Percentiles rank a stretch among this genome's conserved stretches.
phyloP scores from a whole-genome alignment of 2,329 filamentous ascomycete species.

The Diaporthe sp. region DNA sequence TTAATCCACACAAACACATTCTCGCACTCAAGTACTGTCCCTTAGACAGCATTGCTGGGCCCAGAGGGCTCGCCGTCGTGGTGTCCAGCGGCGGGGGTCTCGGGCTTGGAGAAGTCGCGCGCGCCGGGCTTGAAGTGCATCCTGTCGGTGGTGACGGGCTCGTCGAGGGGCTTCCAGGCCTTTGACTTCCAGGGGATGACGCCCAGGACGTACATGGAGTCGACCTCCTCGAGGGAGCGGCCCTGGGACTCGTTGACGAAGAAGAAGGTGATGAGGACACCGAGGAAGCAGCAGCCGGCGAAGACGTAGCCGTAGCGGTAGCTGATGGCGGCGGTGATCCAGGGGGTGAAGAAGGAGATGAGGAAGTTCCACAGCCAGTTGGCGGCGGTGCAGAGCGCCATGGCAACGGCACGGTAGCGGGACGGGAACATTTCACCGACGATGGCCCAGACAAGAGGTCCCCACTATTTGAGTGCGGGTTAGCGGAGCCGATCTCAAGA shows the following conservation, averaged over 20 bases:
- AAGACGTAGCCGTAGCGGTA: conserved; percentile 77
- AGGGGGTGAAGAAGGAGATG: conserved; percentile 76
- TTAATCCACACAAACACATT: conserved; percentile 14
- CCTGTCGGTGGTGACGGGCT: conserved; percentile 40
- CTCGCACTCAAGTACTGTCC: neutral
- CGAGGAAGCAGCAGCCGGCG: conserved; percentile 71
- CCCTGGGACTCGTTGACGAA: conserved; percentile 76
- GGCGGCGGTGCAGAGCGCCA: conserved; percentile 54
- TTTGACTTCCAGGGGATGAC: conserved; percentile 70
- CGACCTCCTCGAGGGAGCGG: conserved; percentile 76
- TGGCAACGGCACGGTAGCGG: conserved; percentile 41
- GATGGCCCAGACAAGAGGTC: conserved; percentile 78
- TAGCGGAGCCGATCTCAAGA: conserved; percentile 21
- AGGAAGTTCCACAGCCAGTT: conserved; percentile 76
- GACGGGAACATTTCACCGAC: conserved; percentile 67
- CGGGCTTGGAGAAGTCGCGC: conserved; percentile 38
- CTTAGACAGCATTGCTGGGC: conserved; percentile 33
- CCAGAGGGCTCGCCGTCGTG: conserved; percentile 32
- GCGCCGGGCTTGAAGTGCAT: conserved; percentile 40
- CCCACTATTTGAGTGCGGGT: conserved; percentile 67
- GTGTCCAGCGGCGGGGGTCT: conserved; percentile 37
- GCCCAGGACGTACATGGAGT: conserved; percentile 73
- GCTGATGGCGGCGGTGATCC: conserved; percentile 73
- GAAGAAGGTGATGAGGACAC: conserved; percentile 73
- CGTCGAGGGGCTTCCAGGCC: conserved; percentile 55